Evolutionary conservation across 2,329 filamentous ascomycete species (phyloP).

Genomic region (Trichoderma harzianum): DNA sequence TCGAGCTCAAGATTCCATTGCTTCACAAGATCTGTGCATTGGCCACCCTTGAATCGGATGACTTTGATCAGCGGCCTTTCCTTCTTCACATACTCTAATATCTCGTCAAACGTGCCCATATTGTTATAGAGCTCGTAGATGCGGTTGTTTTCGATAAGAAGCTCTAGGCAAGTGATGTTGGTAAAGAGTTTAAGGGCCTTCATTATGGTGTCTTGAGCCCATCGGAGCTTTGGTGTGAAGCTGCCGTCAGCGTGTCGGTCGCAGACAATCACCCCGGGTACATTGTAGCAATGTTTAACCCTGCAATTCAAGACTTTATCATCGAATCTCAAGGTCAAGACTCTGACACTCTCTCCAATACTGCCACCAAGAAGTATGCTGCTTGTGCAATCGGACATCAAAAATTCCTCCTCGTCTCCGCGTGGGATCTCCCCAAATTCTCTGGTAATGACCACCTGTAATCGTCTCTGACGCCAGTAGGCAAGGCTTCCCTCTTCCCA

Average conservation of each 20-base stretch:
- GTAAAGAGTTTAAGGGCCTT: background rate
- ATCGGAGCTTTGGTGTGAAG: slow-evolving; percentile 3
- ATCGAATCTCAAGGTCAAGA: slow-evolving; percentile 4
- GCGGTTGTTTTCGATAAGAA: slow-evolving; percentile 3
- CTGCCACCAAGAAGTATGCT: background rate
- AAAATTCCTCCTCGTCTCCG: background rate
- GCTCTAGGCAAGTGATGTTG: background rate
- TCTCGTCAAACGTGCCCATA: background rate
- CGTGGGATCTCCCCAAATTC: slow-evolving; percentile 3
- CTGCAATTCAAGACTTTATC: slow-evolving; percentile 6
- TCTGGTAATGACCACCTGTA: background rate
- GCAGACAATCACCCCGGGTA: background rate
- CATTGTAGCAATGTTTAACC: background rate
- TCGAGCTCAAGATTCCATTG: background rate
- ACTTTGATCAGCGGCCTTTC: slow-evolving; percentile 6
- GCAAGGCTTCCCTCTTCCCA: slow-evolving; percentile 10
- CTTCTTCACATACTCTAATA: background rate
- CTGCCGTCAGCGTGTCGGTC: background rate
- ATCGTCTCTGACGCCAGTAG: background rate
- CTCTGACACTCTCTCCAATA: background rate
- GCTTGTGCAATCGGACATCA: background rate
- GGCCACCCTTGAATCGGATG: background rate
- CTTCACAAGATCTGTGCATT: background rate
- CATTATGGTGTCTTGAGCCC: slow-evolving; percentile 9
- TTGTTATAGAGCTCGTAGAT: background rate